Evolutionary conservation across 129 eudicot genomes (phyloP), one percentile per base, ranked within the genome.

Genomic region (Arctium lappa): DNA sequence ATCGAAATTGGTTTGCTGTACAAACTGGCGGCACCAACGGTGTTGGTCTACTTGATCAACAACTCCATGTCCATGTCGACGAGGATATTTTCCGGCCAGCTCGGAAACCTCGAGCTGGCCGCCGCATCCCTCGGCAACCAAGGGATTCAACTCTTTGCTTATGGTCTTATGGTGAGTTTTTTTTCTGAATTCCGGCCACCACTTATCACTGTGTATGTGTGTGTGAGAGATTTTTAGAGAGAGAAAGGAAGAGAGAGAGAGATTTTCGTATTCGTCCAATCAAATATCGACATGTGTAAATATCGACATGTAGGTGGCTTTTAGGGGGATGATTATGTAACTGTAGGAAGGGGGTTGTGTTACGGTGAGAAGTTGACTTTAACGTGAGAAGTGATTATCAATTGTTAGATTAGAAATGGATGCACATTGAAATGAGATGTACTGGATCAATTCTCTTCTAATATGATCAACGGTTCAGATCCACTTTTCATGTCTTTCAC

Each of bases 11-110:
- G 85, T 18, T 75, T 89, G 5, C 71, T 91, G 18, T 90, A 79
- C 65, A 78, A 80, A 74, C 79, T 92, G 62, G 97, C 97, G 36
- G 94, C 90, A 7, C 95, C 97, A 0, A 82, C 95, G 2, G 91
- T 90, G 79, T 66, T 83, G 83, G 88, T 91, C 36, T 92, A 92
- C 86, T 73, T 92, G 71, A 85, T 93, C 70, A 93, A 93, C 86
- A 93, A 89, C 85, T 53, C 88, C 81, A 91, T 93, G 95, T 89
- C 95, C 40, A 56, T 83, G 22, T 89, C 92, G 69, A 93, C 97
- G 1, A 82, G 93, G 37, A 93, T 89, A 86, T 93, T 84, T 69
- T 82, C 93, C 66, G 97, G 97, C 73, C 95, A 93, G 1, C 95
- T 93, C n/a, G 97, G 97, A 44, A 91, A 91, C 85, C 85, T 77